A percentile compares a stretch with the other conserved stretches of the same genome.
These are phyloP conservation scores for Aspergillus ustus DNA, from an alignment of 2,329 filamentous ascomycete genomes.

Conservation along the genomic window DNA sequence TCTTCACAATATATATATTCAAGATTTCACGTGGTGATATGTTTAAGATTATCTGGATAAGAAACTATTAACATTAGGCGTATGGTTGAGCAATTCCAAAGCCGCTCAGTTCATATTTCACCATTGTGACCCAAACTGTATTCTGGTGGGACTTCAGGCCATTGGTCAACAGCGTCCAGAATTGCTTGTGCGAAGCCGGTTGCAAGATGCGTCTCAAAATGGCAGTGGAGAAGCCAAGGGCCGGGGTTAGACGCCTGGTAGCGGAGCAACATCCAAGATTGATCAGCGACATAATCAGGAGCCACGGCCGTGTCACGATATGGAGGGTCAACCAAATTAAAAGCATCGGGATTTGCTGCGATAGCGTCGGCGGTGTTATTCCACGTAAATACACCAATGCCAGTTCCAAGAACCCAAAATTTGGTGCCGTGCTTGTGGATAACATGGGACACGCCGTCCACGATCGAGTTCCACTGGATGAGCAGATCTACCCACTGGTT, in stretches of 20 bases:
- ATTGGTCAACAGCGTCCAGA: constrained; percentile 55
- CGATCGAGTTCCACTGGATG: constrained; percentile 12
- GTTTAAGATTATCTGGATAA: no score
- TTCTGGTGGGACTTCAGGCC: constrained; percentile 39
- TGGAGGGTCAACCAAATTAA: constrained; percentile 64
- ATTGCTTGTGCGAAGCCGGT: constrained; percentile 57
- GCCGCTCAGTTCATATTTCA: no score
- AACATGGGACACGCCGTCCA: constrained; percentile 52
- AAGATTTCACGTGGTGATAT: no score
- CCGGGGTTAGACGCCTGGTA: constrained; percentile 56
- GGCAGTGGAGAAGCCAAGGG: constrained; percentile 57
- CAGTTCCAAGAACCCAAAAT: constrained; percentile 62
- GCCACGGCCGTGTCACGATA: constrained; percentile 57
- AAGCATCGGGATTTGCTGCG: constrained; percentile 52
- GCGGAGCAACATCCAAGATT: constrained; percentile 50
- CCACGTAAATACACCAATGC: constrained; percentile 58
- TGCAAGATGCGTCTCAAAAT: constrained; percentile 55
- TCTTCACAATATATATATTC: no score
- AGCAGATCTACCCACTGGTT: no score
- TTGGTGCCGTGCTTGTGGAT: constrained; percentile 70
- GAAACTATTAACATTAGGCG: no score
- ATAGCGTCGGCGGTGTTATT: constrained; percentile 59
- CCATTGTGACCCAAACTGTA: constrained; percentile 4
- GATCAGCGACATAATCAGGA: constrained; percentile 31
- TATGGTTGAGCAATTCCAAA: no score